phyloP scores from a whole-genome alignment of 495 filamentous ascomycete species.

The Aspergillus sclerotiicarbonarius region DNA sequence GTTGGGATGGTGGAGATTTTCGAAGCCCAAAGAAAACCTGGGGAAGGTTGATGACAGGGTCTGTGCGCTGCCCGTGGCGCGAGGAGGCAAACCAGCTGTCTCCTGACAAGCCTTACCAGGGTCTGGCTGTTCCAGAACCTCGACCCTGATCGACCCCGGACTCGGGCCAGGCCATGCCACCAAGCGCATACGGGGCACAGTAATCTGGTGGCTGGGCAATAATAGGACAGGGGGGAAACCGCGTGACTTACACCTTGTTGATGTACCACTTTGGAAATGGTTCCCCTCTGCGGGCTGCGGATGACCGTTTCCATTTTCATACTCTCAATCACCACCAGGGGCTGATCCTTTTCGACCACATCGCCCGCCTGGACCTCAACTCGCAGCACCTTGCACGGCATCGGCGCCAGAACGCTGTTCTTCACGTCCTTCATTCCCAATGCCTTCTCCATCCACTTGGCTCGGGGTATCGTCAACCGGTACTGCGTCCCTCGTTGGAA shows the following conservation, averaged over 20 bases:
- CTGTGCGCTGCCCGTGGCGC: constrained; percentile 12
- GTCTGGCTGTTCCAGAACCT: constrained; percentile 3
- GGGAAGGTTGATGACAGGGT: constrained; percentile 17
- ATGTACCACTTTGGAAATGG: constrained; percentile 79
- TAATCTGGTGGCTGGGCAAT: constrained; percentile 4
- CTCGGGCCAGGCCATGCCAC: neutral
- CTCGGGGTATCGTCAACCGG: constrained; percentile 62
- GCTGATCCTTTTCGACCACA: constrained; percentile 77
- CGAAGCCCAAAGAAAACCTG: constrained; percentile 14
- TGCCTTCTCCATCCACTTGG: constrained; percentile 82
- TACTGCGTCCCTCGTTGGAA: constrained; percentile 84
- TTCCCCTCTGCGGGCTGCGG: constrained; percentile 78
- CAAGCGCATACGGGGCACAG: neutral
- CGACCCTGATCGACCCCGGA: neutral
- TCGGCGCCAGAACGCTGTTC: constrained; percentile 84
- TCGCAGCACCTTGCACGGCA: constrained; percentile 91
- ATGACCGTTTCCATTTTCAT: constrained; percentile 99
- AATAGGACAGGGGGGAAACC: constrained; percentile 1
- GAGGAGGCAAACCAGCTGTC: neutral
- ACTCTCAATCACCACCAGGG: constrained; percentile 93
- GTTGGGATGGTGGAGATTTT: constrained; percentile 7
- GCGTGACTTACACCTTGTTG: constrained; percentile 72
- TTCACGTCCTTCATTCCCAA: constrained; percentile 75
- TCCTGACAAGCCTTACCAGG: neutral
- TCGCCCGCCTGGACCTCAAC: constrained; percentile 82